phyloP scores from a whole-genome alignment of 2,329 filamentous ascomycete genomes.

The Geosmithia flava region DNA sequence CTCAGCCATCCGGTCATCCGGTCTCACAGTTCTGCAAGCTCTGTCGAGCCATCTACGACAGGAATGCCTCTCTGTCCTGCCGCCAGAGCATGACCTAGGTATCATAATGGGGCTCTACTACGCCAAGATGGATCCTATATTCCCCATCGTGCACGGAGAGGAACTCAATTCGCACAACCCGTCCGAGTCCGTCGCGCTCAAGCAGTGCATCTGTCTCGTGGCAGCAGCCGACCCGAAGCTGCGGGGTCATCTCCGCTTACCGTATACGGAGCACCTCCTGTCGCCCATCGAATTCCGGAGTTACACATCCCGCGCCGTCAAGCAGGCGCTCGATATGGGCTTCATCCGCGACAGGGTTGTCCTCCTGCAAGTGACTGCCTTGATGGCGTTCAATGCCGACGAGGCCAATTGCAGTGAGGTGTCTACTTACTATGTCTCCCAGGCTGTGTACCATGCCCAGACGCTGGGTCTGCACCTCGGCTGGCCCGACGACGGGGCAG shows the following conservation, averaged over 20 bases:
- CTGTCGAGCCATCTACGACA: slow-evolving; percentile 1
- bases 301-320: slow-evolving; percentile 4
- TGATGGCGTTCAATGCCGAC: slow-evolving; percentile 8
- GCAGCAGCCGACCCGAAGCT: slow-evolving; percentile 8
- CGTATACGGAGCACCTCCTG: slow-evolving; percentile 2
- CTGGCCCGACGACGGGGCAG: slow-evolving; percentile 7
- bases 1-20: neutral
- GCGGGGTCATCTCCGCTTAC: slow-evolving; percentile 6
- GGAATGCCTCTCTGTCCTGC: slow-evolving; percentile 5
- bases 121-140: slow-evolving; percentile 8
- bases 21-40: neutral
- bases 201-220: slow-evolving; percentile 9
- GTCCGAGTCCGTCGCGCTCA: slow-evolving; percentile 6
- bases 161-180: slow-evolving; percentile 3
- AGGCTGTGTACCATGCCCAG: slow-evolving; percentile 9
- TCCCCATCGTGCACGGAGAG: slow-evolving; percentile 8
- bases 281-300: slow-evolving; percentile 5
- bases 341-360: slow-evolving; percentile 6
- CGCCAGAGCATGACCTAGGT: slow-evolving; percentile 3
- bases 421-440: slow-evolving; percentile 6
- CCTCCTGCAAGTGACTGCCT: slow-evolving; percentile 5
- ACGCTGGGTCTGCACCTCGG: slow-evolving; percentile 10
- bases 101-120: slow-evolving; percentile 5
- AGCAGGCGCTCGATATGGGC: slow-evolving; percentile 7
- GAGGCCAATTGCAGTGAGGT: slow-evolving; percentile 5